Evolutionary conservation across 345 rosid species (phyloP), one percentile per base, ranked within the genome.

Genomic region (Lumnitzera littorea): DNA sequence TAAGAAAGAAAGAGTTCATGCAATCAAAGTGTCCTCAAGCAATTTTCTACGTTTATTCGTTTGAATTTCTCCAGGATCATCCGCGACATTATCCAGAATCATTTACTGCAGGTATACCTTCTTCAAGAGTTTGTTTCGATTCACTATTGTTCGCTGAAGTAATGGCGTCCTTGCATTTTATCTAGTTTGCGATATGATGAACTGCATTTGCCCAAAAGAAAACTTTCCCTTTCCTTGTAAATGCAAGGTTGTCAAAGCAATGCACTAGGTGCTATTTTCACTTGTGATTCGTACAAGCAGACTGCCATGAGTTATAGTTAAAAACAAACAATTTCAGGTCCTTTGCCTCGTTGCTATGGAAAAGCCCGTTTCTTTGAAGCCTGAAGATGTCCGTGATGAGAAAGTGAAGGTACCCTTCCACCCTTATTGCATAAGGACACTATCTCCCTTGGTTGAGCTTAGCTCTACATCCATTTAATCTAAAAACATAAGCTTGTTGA

Each of bases 361-460:
- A 80, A 94, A 94, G 80, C 99, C 99, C 0, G 56, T 94, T 64
- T 94, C 97, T 67, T 88, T 94, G 62, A 94, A 84, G 63, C 99
- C 99, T n/a, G 99, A 94, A 84, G 87, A 87, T 75, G 88, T 95
- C 48, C 91, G 97, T 2, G 97, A 95, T 75, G 97, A 88, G 81
- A 95, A 95, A 88, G 99, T 95, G 79, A 95, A 95, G 99, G 99
- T 66, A 51, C 58, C 51, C 10, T 25, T 65, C 51, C 62, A 13
- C 50, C 53, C 13, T 61, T 46, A 27, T 63, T 41, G 55, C 61
- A 53, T 46, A 56, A 25, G 70, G 64, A 49, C 24, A 11, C 23
- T n/a, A 25, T 59, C 12, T 27, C 53, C 31, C 54, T 29, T 12
- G n/a, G 15, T 51, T 27, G 23, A 36, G 7, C 11, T 36, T 36